Base-by-base conservation (phyloP, 2,329 filamentous ascomycete species). In the Nemania serpens region DNA sequence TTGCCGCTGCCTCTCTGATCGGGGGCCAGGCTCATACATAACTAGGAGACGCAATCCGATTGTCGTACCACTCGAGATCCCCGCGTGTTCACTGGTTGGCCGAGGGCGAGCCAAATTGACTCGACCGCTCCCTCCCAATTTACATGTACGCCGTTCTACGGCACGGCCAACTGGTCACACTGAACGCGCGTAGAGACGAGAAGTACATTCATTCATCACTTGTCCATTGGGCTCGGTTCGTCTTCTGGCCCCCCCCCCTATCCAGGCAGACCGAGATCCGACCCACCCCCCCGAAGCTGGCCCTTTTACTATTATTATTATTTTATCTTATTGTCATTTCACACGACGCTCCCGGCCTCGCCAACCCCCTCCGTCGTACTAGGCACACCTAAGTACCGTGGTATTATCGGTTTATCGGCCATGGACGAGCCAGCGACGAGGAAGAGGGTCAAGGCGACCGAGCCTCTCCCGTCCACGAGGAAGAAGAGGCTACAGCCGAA, bases 51-150 rank as follows among this genome's bases (percentile, higher is more conserved):
- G 45, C 49, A 46, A 48, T 55, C 37, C 39, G 52, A 52, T 62
- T 51, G 46, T 42, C 52, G 62, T 64, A 43, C 59, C 33, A 62
- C 62, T 57, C 49, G 51, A 54, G 37, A 55, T 34, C 52, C 48
- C 50, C 47, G 25, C 25, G 25, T 25, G 41, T 52, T 62, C 56
- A 59, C 62, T 59, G 62, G 62, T 57, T 57, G 51, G 54, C 3
- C 7, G 25, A 7, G 7, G 25, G 25, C 55, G 52, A 64, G 59
- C 57, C 55, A 59, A 50, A 59, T 59, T 37, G 25, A 54, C 42
- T 47, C 37, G n/a, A 47, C 39, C 25, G 25, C 25, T 52, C 42
- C 55, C 18, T 39, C 46, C 51, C 25, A 33, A 41, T 52, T 51
- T 55, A 41, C 37, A 22, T 50, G 20, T 51, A 33, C 59, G 34